A percentile compares a stretch with the other conserved stretches of the same genome.
Evolutionary conservation across 1,284 basidiomycete species (phyloP).

Genomic region (Meripilus lineatus): DNA sequence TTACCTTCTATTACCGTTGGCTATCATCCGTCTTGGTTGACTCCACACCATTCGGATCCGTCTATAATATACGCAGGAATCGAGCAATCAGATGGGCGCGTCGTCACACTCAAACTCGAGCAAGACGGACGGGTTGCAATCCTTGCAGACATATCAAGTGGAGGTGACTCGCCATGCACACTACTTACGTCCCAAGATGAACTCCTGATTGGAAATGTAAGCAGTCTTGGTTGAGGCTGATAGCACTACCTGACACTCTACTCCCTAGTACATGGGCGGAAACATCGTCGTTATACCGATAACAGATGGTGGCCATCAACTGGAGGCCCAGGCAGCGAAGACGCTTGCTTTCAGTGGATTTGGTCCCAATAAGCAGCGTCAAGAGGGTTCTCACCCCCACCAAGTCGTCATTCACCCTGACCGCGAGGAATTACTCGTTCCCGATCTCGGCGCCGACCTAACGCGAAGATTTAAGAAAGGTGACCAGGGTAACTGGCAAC

Average conservation of each 20-base stretch:
- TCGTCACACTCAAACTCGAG: slow-evolving; percentile 48
- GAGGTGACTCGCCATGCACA: slow-evolving; percentile 58
- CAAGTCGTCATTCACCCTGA: slow-evolving; percentile 45
- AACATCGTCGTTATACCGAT: slow-evolving; percentile 47
- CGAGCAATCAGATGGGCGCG: slow-evolving; percentile 56
- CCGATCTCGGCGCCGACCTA: slow-evolving; percentile 66
- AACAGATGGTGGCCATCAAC: no score
- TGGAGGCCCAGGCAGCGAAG: no score
- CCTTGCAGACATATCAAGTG: slow-evolving; percentile 42
- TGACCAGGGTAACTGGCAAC: slow-evolving; percentile 38
- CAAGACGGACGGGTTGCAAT: slow-evolving; percentile 39
- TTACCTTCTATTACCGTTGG: slow-evolving; percentile 48
- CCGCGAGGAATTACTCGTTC: slow-evolving; percentile 55
- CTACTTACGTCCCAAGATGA: slow-evolving; percentile 45
- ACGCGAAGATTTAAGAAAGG: slow-evolving; percentile 50
- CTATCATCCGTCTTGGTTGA: slow-evolving; percentile 66
- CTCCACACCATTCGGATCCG: slow-evolving; percentile 48
- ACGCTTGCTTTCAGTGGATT: slow-evolving; percentile 43
- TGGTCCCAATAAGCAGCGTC: slow-evolving; percentile 58
- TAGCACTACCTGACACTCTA: background rate
- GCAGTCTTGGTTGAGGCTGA: slow-evolving; percentile 22
- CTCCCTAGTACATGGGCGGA: slow-evolving; percentile 56
- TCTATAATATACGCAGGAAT: slow-evolving; percentile 48
- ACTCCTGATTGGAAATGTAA: slow-evolving; percentile 62
- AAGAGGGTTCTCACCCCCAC: slow-evolving; percentile 65